These are phyloP conservation scores for Leucosporidium yakuticum DNA, from an alignment of 768 basidiomycete species.

Conservation along the genomic window DNA sequence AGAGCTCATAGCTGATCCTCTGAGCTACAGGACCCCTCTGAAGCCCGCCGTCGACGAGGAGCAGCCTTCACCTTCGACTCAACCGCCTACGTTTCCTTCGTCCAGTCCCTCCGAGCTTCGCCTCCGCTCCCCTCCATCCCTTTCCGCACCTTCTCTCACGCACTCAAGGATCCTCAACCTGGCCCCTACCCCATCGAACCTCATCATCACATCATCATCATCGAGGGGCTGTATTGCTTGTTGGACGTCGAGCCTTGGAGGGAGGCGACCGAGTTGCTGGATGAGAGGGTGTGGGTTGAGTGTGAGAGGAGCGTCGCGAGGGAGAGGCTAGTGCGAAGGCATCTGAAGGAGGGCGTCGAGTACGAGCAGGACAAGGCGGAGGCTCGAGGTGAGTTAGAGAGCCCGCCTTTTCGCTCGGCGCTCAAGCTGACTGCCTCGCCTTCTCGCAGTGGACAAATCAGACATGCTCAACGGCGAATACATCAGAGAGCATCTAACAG, in stretches of 20 bases:
- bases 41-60: conserved; percentile 69
- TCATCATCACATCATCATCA: conserved; percentile 67
- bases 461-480: conserved; percentile 38
- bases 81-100: conserved; percentile 61
- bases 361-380: conserved; percentile 25
- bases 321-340: conserved; percentile 38
- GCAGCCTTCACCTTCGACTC: conserved; percentile 89
- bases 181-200: conserved; percentile 57
- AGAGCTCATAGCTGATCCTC: not conserved
- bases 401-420: not conserved
- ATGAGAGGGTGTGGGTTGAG: conserved; percentile 70
- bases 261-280: conserved; percentile 58
- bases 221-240: conserved; percentile 86
- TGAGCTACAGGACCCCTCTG: conserved; percentile 53
- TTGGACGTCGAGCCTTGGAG: conserved; percentile 69
- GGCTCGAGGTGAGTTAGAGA: conserved; percentile 20
- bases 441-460: conserved; percentile 30
- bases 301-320: conserved; percentile 36
- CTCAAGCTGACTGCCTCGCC: not conserved
- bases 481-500: conserved; percentile 25
- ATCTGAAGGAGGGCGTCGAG: conserved; percentile 40
- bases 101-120: conserved; percentile 51
- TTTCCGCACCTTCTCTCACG: conserved; percentile 81
- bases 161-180: conserved; percentile 73
- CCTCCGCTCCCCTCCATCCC: conserved; percentile 41